Conservation (phyloP, 768 basidiomycete genomes). For the Kwoniella dejecticola region DNA sequence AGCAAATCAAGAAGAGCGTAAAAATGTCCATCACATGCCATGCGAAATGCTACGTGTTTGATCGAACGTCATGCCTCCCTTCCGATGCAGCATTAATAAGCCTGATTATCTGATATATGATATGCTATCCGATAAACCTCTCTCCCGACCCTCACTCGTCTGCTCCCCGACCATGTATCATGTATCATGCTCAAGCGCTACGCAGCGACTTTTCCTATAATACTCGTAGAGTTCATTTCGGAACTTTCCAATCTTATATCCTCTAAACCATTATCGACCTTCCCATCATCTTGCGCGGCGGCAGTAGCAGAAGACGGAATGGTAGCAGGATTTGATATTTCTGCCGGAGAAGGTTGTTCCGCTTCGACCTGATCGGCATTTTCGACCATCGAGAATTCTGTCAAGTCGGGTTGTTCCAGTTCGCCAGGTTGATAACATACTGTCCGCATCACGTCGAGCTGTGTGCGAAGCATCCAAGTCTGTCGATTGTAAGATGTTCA, state of each 20-base stretch:
- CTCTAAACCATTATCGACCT: background rate
- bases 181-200: background rate
- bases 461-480: constrained; percentile 38
- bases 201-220: constrained; percentile 15
- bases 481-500: constrained; percentile 8
- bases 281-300: no score
- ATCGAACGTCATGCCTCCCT: no score
- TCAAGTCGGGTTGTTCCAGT: constrained; percentile 39
- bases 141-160: no score
- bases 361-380: constrained; percentile 1
- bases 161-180: no score
- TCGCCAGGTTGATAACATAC: constrained; percentile 46
- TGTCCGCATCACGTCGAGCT: constrained; percentile 44
- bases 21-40: no score
- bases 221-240: background rate
- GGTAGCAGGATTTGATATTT: no score
- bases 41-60: no score
- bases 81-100: no score
- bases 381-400: constrained; percentile 36
- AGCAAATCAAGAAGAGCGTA: no score
- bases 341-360: background rate
- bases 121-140: no score
- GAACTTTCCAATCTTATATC: constrained; percentile 1
- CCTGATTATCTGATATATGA: no score
- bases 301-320: no score